A percentile compares a stretch with the other conserved stretches of the same genome.
phyloP scores from a whole-genome alignment of 2,329 filamentous ascomycete species.

The Cytospora piceae region DNA sequence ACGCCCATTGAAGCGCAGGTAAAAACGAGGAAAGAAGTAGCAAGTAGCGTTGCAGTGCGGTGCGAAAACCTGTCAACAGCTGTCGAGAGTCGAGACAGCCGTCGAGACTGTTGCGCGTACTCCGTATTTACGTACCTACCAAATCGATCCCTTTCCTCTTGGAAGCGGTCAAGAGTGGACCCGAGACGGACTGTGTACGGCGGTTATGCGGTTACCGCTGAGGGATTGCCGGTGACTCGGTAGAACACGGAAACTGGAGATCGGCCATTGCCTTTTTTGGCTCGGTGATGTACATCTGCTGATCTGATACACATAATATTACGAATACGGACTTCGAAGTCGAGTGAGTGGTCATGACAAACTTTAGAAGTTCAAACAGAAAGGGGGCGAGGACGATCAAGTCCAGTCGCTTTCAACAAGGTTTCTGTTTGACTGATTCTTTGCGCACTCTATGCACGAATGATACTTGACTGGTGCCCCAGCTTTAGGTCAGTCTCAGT shows the following conservation, averaged over 20 bases:
- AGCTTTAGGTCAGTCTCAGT: slow-evolving; percentile 11
- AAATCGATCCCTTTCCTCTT: not conserved
- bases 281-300: not conserved
- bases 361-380: not conserved
- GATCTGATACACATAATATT: not conserved
- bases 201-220: not conserved
- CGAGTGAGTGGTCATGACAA: too few relatives aligned
- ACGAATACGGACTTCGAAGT: not conserved
- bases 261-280: not conserved
- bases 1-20: not conserved
- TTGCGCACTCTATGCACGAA: slow-evolving; percentile 10
- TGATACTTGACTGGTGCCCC: slow-evolving; percentile 7
- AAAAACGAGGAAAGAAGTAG: too few relatives aligned
- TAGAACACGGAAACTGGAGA: not conserved
- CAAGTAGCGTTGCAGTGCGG: too few relatives aligned
- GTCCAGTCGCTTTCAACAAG: not conserved
- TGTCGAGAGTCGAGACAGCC: not conserved
- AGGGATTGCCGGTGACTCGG: not conserved
- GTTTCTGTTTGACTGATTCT: not conserved
- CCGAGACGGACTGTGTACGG: slow-evolving; percentile 4
- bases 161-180: not conserved
- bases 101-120: not conserved
- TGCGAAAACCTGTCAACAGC: not conserved
- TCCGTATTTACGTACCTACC: not conserved
- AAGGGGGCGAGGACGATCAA: not conserved